Conservation (phyloP, 129 eudicot genomes). For the Flaveria bidentis region DNA sequence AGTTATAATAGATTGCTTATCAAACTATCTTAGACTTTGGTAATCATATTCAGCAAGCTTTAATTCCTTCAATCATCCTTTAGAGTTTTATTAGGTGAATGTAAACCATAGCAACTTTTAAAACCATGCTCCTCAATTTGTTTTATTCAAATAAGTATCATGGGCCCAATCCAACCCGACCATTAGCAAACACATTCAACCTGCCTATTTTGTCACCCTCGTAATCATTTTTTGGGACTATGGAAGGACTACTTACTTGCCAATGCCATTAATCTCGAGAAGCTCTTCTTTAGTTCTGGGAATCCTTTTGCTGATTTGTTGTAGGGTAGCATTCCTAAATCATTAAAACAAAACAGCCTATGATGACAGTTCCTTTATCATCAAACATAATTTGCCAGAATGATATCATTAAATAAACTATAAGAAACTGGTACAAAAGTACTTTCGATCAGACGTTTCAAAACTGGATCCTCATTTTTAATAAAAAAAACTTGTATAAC, state of each 20-base stretch:
- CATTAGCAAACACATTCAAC: not conserved
- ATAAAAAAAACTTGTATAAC: no score
- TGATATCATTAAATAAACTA: not conserved
- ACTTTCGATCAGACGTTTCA: no score
- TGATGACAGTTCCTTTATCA: constrained; percentile 4
- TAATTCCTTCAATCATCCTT: no score
- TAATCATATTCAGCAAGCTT: no score
- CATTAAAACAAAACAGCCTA: constrained; percentile 20
- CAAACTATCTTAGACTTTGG: no score
- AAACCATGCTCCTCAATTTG: constrained; percentile 1
- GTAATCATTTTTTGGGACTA: not conserved
- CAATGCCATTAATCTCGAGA: constrained; percentile 75
- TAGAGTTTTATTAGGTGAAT: not conserved
- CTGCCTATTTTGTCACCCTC: not conserved
- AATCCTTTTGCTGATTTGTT: constrained; percentile 52
- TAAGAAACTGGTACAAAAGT: not conserved
- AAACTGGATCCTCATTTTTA: no score
- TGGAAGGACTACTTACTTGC: constrained; percentile 64
- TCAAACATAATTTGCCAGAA: not conserved
- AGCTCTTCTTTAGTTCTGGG: constrained; percentile 86
- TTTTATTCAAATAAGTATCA: not conserved
- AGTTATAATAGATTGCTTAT: no score
- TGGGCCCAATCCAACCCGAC: not conserved
- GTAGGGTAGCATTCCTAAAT: constrained; percentile 59
- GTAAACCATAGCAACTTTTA: not conserved